phyloP scores from a whole-genome alignment of 1,139 yeast species.

The Pichia norvegensis region DNA sequence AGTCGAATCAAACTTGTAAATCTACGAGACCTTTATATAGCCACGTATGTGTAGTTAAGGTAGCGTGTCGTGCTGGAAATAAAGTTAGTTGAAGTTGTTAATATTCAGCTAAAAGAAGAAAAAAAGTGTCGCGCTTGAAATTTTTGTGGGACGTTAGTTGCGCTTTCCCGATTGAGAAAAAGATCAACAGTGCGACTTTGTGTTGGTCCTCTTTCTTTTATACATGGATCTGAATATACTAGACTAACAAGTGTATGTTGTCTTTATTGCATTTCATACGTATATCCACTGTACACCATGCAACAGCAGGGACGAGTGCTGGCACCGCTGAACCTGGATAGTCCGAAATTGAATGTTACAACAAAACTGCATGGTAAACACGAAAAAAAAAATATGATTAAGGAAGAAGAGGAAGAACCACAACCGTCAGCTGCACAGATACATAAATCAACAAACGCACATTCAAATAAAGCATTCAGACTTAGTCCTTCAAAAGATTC shows the following conservation, averaged over 20 bases:
- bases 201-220: neutral
- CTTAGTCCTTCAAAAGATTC: neutral
- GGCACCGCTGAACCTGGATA: neutral
- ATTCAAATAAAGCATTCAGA: neutral
- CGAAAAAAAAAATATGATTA: neutral
- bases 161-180: neutral
- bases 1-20: too few species aligned
- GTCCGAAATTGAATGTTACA: neutral
- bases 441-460: neutral
- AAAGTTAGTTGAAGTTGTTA: too few species aligned
- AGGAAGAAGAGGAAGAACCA: too few species aligned
- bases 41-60: too few species aligned
- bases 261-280: neutral
- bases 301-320: neutral
- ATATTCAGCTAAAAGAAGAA: neutral
- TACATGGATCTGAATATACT: neutral
- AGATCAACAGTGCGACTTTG: constrained; percentile 1
- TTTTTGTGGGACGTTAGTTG: neutral
- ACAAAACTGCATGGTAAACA: neutral
- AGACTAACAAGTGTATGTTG: neutral
- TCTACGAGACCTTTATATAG: too few species aligned
- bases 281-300: neutral
- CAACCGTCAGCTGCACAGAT: neutral
- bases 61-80: too few species aligned
- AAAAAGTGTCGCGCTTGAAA: neutral